Evolutionary conservation across 2,329 filamentous ascomycete species (phyloP).

Genomic region (Septoria petroselini): DNA sequence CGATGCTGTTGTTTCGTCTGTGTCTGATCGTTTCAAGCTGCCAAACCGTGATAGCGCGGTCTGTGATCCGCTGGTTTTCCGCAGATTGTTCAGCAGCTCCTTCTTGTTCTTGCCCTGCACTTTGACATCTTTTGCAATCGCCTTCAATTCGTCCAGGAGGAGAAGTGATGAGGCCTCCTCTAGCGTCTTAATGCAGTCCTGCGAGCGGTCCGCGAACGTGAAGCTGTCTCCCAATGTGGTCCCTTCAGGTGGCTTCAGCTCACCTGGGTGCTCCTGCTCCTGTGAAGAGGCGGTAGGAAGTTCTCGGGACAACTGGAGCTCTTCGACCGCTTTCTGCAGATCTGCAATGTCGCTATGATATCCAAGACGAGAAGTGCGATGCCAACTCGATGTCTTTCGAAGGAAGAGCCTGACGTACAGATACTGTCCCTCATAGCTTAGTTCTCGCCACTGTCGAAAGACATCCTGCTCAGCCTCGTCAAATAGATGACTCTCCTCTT

Average conservation of each 20-base stretch:
- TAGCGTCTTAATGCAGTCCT: constrained; percentile 68
- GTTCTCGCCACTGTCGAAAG: constrained; percentile 69
- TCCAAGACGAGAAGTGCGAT: constrained; percentile 71
- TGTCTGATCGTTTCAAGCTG: constrained; percentile 63
- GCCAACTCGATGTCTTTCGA: constrained; percentile 87
- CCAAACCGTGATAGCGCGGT: constrained; percentile 65
- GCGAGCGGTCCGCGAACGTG: constrained; percentile 75
- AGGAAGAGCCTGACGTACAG: constrained; percentile 93
- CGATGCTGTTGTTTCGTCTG: constrained; percentile 53
- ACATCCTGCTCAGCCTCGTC: constrained; percentile 72
- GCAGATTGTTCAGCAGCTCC: constrained; percentile 71
- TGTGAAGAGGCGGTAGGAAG: constrained; percentile 52
- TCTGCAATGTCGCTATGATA: constrained; percentile 83
- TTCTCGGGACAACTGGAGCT: constrained; percentile 57
- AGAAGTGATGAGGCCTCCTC: constrained; percentile 81
- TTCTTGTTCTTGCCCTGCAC: constrained; percentile 84
- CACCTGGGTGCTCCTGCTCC: constrained; percentile 45
- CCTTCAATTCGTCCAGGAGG: constrained; percentile 82
- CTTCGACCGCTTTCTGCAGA: constrained; percentile 61
- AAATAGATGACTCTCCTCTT: constrained; percentile 86
- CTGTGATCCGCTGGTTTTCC: constrained; percentile 71
- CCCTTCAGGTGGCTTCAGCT: constrained; percentile 48
- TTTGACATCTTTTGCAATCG: constrained; percentile 79
- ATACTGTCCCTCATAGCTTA: constrained; percentile 86
- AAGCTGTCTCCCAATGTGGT: constrained; percentile 58